phyloP scores from a whole-genome alignment of 1,139 yeast species.

The Pichia cactophila region DNA sequence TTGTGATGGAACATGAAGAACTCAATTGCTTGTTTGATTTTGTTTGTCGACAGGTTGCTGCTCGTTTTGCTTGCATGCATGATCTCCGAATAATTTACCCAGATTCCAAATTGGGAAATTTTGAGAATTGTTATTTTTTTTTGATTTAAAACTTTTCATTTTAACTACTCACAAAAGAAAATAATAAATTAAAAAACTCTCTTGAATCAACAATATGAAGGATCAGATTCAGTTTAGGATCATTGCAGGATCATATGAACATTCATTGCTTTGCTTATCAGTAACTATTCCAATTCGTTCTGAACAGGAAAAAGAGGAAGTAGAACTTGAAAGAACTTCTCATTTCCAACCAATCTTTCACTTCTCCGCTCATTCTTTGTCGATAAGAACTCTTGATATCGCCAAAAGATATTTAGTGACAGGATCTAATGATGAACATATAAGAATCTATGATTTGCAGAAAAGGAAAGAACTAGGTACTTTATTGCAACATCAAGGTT shows the following conservation, averaged over 20 bases:
- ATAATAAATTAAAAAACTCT: too few species aligned
- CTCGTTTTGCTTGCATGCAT: too few species aligned
- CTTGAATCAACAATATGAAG: background rate
- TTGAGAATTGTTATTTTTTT: too few species aligned
- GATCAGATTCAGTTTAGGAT: constrained; percentile 48
- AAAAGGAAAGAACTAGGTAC: constrained; percentile 93
- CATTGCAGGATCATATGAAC: constrained; percentile 93
- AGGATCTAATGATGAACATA: constrained; percentile 95
- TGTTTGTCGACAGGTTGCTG: too few species aligned
- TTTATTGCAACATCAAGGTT: constrained; percentile 81
- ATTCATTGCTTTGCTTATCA: constrained; percentile 79
- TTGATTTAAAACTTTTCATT: too few species aligned
- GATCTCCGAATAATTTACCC: too few species aligned
- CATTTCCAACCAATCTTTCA: constrained; percentile 91
- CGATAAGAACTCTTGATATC: constrained; percentile 76
- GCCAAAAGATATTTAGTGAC: constrained; percentile 84
- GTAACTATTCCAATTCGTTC: constrained; percentile 39
- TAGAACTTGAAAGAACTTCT: constrained; percentile 34
- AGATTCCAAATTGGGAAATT: too few species aligned
- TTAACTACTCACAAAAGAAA: too few species aligned
- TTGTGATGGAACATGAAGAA: background rate
- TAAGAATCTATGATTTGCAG: constrained; percentile 86
- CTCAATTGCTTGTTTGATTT: background rate
- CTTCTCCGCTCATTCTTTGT: constrained; percentile 86
- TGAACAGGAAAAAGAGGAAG: constrained; percentile 10